A percentile compares a stretch with the other conserved stretches of the same genome.
Conservation (phyloP, 768 basidiomycete genomes). For the Kwoniella europaea region DNA sequence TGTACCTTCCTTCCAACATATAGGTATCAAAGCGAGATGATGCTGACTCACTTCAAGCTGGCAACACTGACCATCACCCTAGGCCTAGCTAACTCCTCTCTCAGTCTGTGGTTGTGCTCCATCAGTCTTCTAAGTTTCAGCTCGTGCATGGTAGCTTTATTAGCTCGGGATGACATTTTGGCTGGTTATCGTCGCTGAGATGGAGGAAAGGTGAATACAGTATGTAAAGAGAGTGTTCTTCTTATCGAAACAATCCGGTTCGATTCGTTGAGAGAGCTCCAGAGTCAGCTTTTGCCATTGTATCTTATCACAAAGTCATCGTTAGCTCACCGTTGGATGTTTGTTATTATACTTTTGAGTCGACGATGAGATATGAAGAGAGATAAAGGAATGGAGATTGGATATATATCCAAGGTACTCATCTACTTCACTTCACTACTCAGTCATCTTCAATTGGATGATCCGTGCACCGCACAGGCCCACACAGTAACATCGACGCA, state of each 20-base stretch:
- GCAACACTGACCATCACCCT: conserved; percentile 91
- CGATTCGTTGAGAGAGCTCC: too few relatives aligned
- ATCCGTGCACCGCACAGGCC: conserved; percentile 12
- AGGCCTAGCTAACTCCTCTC: conserved; percentile 86
- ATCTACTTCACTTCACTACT: background rate
- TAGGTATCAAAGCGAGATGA: background rate
- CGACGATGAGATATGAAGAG: background rate
- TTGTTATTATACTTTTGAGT: background rate
- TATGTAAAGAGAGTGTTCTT: too few relatives aligned
- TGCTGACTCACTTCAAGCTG: conserved; percentile 72
- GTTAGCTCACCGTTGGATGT: background rate
- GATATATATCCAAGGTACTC: background rate
- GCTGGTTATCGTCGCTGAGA: too few relatives aligned
- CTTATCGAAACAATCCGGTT: too few relatives aligned
- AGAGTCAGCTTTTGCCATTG: too few relatives aligned
- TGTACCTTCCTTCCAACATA: too few relatives aligned
- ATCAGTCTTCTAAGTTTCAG: conserved; percentile 90
- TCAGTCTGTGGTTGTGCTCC: conserved; percentile 90
- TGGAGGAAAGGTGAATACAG: too few relatives aligned
- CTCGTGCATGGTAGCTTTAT: conserved; percentile 91
- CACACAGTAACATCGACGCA: background rate
- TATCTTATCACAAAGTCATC: too few relatives aligned
- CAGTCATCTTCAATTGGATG: background rate
- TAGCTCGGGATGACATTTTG: conserved; percentile 53
- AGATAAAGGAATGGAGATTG: background rate